A percentile compares a stretch with the other conserved stretches of the same genome.
Conservation (phyloP, 306 rosid species). For the Begonia fuchsioides region DNA sequence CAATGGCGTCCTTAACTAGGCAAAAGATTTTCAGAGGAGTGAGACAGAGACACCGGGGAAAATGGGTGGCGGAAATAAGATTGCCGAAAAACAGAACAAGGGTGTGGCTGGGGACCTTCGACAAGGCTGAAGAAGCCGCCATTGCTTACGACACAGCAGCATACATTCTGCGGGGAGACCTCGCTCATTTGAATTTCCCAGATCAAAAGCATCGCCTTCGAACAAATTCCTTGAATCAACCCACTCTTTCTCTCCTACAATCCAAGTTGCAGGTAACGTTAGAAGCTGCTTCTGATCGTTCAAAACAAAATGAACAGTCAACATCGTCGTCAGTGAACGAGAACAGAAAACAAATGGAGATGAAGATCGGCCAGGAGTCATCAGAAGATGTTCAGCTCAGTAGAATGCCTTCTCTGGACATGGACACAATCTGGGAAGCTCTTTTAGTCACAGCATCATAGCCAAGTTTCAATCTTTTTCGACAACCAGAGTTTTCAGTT, state of each 20-base stretch:
- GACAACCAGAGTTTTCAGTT: no score
- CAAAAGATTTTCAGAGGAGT: constrained; percentile 62
- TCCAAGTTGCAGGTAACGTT: constrained; percentile 62
- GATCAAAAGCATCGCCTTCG: constrained; percentile 49
- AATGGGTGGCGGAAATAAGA: constrained; percentile 91
- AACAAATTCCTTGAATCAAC: constrained; percentile 50
- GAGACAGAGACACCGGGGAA: constrained; percentile 91
- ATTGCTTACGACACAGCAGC: constrained; percentile 84
- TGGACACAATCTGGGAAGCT: constrained; percentile 91
- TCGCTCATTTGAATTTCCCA: constrained; percentile 76
- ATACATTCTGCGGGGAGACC: no score
- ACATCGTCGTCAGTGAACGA: not conserved
- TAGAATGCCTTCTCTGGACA: constrained; percentile 90
- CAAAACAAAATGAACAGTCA: not conserved
- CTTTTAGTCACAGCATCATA: constrained; percentile 55
- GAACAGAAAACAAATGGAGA: constrained; percentile 10
- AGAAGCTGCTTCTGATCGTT: constrained; percentile 16
- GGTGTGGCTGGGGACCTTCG: constrained; percentile 80
- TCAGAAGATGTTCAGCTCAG: constrained; percentile 52
- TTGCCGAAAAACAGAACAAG: constrained; percentile 67
- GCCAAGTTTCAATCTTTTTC: constrained; percentile 1
- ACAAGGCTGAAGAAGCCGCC: constrained; percentile 78
- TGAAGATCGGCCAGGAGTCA: constrained; percentile 22
- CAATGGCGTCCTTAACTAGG: not conserved
- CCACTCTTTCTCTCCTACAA: constrained; percentile 66